Evolutionary conservation across 202 grass and related monocot species (phyloP).

Genomic region (Brachypodium distachyon): DNA sequence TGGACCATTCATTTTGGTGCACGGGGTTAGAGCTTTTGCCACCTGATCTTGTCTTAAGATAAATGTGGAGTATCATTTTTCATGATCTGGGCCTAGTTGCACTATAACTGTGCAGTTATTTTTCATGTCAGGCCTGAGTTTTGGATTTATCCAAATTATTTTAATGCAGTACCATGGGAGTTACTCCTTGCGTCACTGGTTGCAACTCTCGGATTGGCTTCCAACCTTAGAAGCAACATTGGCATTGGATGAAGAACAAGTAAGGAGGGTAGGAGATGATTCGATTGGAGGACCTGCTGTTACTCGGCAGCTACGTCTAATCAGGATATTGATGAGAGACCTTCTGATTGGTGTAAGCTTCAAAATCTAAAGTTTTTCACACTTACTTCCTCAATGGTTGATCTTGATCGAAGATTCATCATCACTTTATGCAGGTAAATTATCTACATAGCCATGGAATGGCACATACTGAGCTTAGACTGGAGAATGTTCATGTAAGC

Average conservation of each 20-base stretch:
- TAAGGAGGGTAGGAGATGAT: conserved; percentile 82
- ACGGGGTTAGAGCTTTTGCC: conserved; percentile 49
- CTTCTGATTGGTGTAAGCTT: conserved; percentile 92
- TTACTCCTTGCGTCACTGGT: conserved; percentile 84
- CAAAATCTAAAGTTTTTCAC: neutral
- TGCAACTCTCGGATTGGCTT: conserved; percentile 91
- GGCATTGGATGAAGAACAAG: conserved; percentile 76
- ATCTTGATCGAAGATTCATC: neutral
- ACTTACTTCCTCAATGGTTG: neutral
- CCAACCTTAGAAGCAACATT: conserved; percentile 89
- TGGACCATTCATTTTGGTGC: conserved; percentile 70
- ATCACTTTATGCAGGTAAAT: conserved; percentile 60
- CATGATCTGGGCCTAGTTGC: neutral
- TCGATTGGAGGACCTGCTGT: conserved; percentile 80
- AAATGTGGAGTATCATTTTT: conserved; percentile 5
- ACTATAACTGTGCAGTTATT: neutral
- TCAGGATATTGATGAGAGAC: conserved; percentile 95
- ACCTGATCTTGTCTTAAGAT: conserved; percentile 3
- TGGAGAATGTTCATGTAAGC: conserved; percentile 96
- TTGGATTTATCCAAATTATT: neutral
- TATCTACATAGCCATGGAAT: conserved; percentile 95
- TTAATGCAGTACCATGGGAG: conserved; percentile 84
- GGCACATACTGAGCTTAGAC: conserved; percentile 84
- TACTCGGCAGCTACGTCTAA: conserved; percentile 74
- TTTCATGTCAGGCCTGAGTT: conserved; percentile 6